Conservation (phyloP, 768 basidiomycete genomes). For the Strobilomyces dryophilus region DNA sequence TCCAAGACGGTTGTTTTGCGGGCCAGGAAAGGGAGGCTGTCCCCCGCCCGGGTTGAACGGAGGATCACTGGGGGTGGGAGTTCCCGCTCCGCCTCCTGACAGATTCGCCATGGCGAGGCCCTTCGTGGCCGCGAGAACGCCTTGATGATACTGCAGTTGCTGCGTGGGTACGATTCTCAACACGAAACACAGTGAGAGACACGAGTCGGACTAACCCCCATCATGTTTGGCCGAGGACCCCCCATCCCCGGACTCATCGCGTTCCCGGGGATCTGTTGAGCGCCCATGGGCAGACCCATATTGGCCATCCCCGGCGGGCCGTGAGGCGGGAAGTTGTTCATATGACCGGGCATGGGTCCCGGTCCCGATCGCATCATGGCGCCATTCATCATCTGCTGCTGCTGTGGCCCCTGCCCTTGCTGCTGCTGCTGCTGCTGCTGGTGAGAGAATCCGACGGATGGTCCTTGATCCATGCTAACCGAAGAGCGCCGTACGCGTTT, state of each 20-base stretch:
- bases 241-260: slow-evolving; percentile 39
- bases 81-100: slow-evolving; percentile 35
- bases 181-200: background rate
- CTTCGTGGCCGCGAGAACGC: slow-evolving; percentile 35
- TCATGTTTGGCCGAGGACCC: slow-evolving; percentile 26
- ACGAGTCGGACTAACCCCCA: slow-evolving; percentile 21
- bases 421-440: slow-evolving; percentile 30
- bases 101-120: slow-evolving; percentile 28
- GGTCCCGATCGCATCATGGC: slow-evolving; percentile 36
- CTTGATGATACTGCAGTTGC: slow-evolving; percentile 35
- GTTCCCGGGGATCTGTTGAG: slow-evolving; percentile 27
- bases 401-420: slow-evolving; percentile 24
- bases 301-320: slow-evolving; percentile 30
- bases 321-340: slow-evolving; percentile 32
- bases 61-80: slow-evolving; percentile 44
- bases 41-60: slow-evolving; percentile 35
- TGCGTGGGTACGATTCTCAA: slow-evolving; percentile 13
- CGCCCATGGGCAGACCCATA: slow-evolving; percentile 33
- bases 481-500: slow-evolving; percentile 54
- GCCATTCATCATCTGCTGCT: slow-evolving; percentile 38
- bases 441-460: slow-evolving; percentile 32
- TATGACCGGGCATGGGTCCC: slow-evolving; percentile 31
- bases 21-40: slow-evolving; percentile 32
- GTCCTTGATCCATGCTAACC: slow-evolving; percentile 38
- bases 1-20: slow-evolving; percentile 29